These are phyloP conservation scores for Coemansia sp. DNA, from an alignment of 192 early-diverging fungal species.

Conservation along the genomic window DNA sequence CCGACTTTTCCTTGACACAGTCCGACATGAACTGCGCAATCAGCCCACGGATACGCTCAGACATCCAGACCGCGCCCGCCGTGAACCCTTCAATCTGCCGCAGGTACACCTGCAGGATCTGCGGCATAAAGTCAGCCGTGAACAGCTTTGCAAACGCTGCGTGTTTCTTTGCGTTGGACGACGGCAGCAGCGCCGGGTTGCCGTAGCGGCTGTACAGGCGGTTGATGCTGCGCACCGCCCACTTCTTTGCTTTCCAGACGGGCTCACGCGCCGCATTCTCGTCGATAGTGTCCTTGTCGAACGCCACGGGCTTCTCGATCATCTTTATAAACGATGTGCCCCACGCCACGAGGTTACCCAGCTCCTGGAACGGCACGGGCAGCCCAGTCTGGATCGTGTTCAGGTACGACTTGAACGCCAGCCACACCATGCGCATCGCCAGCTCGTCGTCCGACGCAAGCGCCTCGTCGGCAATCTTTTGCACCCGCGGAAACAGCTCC, in stretches of 20 bases:
- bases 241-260: conserved; percentile 93
- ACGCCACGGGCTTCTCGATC: conserved; percentile 60
- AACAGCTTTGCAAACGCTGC: conserved; percentile 75
- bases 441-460: conserved; percentile 57
- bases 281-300: conserved; percentile 51
- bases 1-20: conserved; percentile 80
- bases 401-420: conserved; percentile 77
- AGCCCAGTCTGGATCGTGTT: conserved; percentile 58
- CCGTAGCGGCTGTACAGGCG: conserved; percentile 70
- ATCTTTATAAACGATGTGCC: conserved; percentile 78
- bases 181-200: conserved; percentile 60
- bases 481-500: conserved; percentile 69
- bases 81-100: conserved; percentile 74
- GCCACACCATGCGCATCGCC: conserved; percentile 80
- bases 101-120: conserved; percentile 81
- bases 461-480: conserved; percentile 66
- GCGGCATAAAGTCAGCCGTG: conserved; percentile 82
- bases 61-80: conserved; percentile 66
- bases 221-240: conserved; percentile 87
- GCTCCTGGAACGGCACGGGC: conserved; percentile 55
- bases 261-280: conserved; percentile 77
- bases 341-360: conserved; percentile 76
- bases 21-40: conserved; percentile 72
- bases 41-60: conserved; percentile 61
- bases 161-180: conserved; percentile 43